A percentile compares a stretch with the other conserved stretches of the same genome.
Conservation (phyloP, 164 flowering plant species). For the Vitis vinifera region DNA sequence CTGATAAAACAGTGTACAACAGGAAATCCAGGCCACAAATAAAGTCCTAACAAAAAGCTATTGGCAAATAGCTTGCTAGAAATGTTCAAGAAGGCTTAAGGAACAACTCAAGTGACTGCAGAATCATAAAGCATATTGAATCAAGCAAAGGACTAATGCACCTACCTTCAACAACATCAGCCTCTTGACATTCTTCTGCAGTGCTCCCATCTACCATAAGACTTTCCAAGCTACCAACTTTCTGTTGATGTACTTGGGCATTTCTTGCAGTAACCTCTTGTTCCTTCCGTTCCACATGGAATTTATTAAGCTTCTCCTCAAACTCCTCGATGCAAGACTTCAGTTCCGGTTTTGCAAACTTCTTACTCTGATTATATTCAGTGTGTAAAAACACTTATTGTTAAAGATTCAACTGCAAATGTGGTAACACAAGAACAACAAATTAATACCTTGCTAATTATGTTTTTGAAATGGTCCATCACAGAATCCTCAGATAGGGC, state of each 20-base stretch:
- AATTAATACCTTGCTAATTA: conserved; percentile 75
- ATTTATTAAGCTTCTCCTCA: conserved; percentile 83
- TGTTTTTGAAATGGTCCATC: conserved; percentile 76
- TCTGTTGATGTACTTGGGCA: conserved; percentile 78
- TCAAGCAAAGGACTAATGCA: neutral
- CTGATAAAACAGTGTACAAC: too few relatives aligned
- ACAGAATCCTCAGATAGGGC: conserved; percentile 74
- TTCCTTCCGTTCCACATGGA: conserved; percentile 81
- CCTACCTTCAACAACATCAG: conserved; percentile 51
- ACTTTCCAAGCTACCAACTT: conserved; percentile 39
- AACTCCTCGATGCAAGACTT: conserved; percentile 86
- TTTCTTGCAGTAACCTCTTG: conserved; percentile 84
- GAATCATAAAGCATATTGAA: conserved; percentile 6
- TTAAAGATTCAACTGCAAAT: neutral
- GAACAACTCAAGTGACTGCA: neutral
- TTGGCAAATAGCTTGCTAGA: neutral
- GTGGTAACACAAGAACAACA: neutral
- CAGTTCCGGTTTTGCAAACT: conserved; percentile 91
- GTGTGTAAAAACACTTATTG: conserved; percentile 8
- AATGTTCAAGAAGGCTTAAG: neutral
- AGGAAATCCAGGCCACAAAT: neutral
- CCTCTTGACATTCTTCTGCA: conserved; percentile 41
- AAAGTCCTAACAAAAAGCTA: neutral
- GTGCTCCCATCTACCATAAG: conserved; percentile 19
- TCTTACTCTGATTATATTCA: conserved; percentile 58